A percentile compares a stretch with the other conserved stretches of the same genome.
Conservation (phyloP, 2,329 filamentous ascomycete genomes). For the Coleophoma crateriformis region DNA sequence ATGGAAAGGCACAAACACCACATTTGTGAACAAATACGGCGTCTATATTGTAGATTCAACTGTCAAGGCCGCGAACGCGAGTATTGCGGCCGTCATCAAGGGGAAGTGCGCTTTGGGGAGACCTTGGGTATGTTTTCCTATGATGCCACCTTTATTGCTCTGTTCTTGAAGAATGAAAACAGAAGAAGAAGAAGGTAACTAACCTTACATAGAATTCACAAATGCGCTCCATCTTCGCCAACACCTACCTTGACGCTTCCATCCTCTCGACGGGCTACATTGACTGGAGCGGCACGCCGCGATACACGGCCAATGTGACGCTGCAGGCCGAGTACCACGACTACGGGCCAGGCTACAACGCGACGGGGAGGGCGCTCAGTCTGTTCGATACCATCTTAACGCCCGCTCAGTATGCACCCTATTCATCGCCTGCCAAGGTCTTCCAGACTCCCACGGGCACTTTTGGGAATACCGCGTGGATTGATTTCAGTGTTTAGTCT, state of each 20-base stretch:
- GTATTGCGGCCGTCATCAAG: slow-evolving; percentile 26
- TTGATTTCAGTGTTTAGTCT: background rate
- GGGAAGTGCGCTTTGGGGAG: slow-evolving; percentile 46
- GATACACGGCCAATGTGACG: background rate
- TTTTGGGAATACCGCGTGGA: slow-evolving; percentile 3
- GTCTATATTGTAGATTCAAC: slow-evolving; percentile 54
- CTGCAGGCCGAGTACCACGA: slow-evolving; percentile 42
- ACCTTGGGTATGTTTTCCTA: slow-evolving; percentile 32
- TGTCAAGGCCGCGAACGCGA: slow-evolving; percentile 48
- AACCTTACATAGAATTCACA: slow-evolving; percentile 31
- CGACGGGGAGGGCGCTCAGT: slow-evolving; percentile 29
- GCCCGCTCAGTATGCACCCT: background rate
- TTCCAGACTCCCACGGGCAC: slow-evolving; percentile 2
- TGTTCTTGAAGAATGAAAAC: background rate
- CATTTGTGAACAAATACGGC: slow-evolving; percentile 61
- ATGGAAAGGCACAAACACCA: slow-evolving; percentile 65
- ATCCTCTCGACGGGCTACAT: slow-evolving; percentile 45
- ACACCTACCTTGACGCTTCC: slow-evolving; percentile 42
- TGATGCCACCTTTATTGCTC: background rate
- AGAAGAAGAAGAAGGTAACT: background rate
- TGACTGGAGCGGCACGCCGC: slow-evolving; percentile 32
- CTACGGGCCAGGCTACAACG: slow-evolving; percentile 46
- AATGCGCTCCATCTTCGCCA: slow-evolving; percentile 45
- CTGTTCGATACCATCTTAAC: background rate
- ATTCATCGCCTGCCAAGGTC: background rate